These are phyloP conservation scores for Aristolochia fimbriata DNA, from an alignment of 164 flowering plant genomes.

Conservation along the genomic window DNA sequence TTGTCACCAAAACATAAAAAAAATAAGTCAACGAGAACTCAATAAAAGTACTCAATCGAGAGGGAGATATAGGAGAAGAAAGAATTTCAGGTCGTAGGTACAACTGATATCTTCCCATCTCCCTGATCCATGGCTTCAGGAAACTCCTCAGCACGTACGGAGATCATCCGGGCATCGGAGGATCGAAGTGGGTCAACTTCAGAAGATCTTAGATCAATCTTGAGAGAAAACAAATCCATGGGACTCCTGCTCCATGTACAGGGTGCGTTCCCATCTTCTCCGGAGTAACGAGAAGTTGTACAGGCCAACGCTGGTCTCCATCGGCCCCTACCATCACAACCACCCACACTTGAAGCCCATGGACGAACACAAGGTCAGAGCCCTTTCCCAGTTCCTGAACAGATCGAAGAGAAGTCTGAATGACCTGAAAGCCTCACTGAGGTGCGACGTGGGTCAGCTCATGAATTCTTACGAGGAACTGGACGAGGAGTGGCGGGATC, in stretches of 20 bases:
- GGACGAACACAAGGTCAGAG: constrained; percentile 29
- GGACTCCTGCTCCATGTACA: constrained; percentile 3
- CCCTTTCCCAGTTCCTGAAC: constrained; percentile 14
- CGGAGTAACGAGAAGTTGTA: neutral
- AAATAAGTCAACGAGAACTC: too few relatives aligned
- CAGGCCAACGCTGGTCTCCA: constrained; percentile 4
- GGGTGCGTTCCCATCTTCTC: neutral
- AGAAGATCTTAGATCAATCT: too few relatives aligned
- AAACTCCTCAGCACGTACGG: too few relatives aligned
- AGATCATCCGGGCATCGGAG: too few relatives aligned
- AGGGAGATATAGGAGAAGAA: too few relatives aligned
- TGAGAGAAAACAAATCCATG: too few relatives aligned
- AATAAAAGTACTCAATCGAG: too few relatives aligned
- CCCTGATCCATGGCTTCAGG: too few relatives aligned
- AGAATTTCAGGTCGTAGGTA: too few relatives aligned
- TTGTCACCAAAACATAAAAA: too few relatives aligned
- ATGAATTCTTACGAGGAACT: neutral
- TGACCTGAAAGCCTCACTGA: constrained; percentile 6
- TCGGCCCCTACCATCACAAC: constrained; percentile 19
- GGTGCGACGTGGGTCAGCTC: neutral
- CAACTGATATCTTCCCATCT: too few relatives aligned
- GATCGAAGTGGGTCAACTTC: too few relatives aligned
- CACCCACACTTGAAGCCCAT: constrained; percentile 11
- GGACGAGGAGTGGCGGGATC: constrained; percentile 6
- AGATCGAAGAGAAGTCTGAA: constrained; percentile 6